Percentiles rank a stretch among this genome's conserved stretches.
Evolutionary conservation across 352 stramenopile genomes (phyloP).

Genomic region (Thalassiosira pacifica): DNA sequence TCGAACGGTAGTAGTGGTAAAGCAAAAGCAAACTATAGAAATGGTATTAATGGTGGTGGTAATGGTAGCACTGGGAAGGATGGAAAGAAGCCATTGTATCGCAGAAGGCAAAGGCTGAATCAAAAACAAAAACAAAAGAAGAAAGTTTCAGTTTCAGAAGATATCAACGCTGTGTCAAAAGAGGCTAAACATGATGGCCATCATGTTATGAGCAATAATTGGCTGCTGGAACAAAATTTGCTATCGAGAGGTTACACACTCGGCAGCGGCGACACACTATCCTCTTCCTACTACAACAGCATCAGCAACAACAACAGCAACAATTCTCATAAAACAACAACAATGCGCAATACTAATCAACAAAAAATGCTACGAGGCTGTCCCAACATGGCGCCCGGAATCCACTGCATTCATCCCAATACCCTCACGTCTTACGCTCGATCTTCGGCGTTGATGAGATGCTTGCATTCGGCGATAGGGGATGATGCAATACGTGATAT

Average conservation of each 20-base stretch:
- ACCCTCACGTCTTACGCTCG: conserved; percentile 70
- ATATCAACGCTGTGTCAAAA: too few relatives aligned
- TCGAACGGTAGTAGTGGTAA: too few relatives aligned
- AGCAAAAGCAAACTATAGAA: too few relatives aligned
- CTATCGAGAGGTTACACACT: conserved; percentile 54
- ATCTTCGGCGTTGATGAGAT: conserved; percentile 62
- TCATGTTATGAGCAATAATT: conserved; percentile 45
- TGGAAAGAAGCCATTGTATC: conserved; percentile 7
- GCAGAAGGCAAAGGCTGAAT: conserved; percentile 11
- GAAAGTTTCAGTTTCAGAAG: background rate
- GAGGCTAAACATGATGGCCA: background rate
- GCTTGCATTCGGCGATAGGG: conserved; percentile 68
- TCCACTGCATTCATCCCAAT: conserved; percentile 74
- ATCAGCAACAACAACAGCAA: background rate
- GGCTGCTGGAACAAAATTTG: conserved; percentile 57
- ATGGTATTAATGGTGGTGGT: conserved; percentile 14
- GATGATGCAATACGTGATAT: conserved; percentile 81
- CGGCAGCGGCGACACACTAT: conserved; percentile 33
- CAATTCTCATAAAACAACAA: background rate
- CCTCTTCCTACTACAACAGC: conserved; percentile 7
- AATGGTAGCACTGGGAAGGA: conserved; percentile 15
- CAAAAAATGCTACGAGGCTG: conserved; percentile 44
- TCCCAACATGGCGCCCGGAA: conserved; percentile 72
- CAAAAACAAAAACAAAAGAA: conserved; percentile 14
- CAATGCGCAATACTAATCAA: conserved; percentile 17